Conservation (phyloP, 306 rosid species). For the Cicer arietinum region DNA sequence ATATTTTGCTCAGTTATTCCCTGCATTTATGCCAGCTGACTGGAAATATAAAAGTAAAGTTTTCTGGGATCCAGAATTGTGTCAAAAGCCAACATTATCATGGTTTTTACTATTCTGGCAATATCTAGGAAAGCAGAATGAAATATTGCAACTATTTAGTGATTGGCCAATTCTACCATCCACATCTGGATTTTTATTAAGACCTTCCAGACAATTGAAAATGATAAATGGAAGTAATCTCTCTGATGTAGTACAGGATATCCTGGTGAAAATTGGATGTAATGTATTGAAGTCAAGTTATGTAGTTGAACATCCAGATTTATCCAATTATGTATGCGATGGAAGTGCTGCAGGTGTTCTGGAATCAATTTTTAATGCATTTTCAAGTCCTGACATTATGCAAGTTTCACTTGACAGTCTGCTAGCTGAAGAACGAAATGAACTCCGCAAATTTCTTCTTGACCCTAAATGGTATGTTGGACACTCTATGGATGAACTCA, state of each 20-base stretch:
- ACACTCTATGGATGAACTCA: constrained; percentile 61
- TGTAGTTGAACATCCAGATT: constrained; percentile 74
- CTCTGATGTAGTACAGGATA: constrained; percentile 57
- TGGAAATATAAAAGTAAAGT: constrained; percentile 88
- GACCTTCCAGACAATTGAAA: constrained; percentile 72
- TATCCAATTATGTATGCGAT: constrained; percentile 70
- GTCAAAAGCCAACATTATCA: constrained; percentile 74
- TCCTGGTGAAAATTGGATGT: constrained; percentile 83
- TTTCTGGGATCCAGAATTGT: constrained; percentile 74
- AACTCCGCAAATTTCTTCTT: constrained; percentile 82
- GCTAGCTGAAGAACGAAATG: constrained; percentile 71
- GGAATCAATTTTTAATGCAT: constrained; percentile 68
- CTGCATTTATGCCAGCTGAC: constrained; percentile 77
- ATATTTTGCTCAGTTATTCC: constrained; percentile 71
- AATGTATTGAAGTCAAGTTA: constrained; percentile 64
- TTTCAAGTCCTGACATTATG: constrained; percentile 55
- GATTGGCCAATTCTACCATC: constrained; percentile 98
- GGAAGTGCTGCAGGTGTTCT: constrained; percentile 73
- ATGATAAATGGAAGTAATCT: constrained; percentile 71
- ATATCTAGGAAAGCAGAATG: constrained; percentile 66
- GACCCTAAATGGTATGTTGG: constrained; percentile 93
- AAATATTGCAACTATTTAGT: constrained; percentile 63
- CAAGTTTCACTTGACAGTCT: constrained; percentile 63
- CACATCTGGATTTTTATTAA: constrained; percentile 73
- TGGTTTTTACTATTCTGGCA: constrained; percentile 88